Conservation (phyloP, 257 asterid species). For the Lavandula angustifolia region DNA sequence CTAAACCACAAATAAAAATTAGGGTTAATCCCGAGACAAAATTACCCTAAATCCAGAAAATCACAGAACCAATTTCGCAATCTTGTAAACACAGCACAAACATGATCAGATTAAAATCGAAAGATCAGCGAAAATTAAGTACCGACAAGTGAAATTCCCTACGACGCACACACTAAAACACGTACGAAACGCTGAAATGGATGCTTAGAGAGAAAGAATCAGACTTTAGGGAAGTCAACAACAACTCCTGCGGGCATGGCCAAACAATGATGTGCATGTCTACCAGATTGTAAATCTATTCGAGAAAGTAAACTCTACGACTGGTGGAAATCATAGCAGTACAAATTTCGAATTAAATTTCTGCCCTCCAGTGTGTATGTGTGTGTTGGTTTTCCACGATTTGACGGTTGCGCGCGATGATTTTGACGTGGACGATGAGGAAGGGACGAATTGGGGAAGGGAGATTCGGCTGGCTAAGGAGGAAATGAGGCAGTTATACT, state of each 20-base stretch:
- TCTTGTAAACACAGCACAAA: background rate
- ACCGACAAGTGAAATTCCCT: conserved; percentile 19
- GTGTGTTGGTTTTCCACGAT: conserved; percentile 24
- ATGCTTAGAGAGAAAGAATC: conserved; percentile 16
- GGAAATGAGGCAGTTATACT: conserved; percentile 39
- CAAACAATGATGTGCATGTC: conserved; percentile 36
- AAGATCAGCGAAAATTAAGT: conserved; percentile 3
- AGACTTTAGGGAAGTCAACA: conserved; percentile 24
- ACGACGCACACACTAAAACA: conserved; percentile 2
- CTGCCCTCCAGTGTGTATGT: background rate
- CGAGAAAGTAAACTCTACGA: conserved; percentile 9
- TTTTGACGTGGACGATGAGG: conserved; percentile 30
- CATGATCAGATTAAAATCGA: background rate
- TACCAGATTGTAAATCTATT: conserved; percentile 23
- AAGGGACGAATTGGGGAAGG: conserved; percentile 11
- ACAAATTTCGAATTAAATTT: conserved; percentile 8
- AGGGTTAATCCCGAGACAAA: conserved; percentile 7
- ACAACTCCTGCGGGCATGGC: conserved; percentile 30
- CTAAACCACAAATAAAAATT: conserved; percentile 10
- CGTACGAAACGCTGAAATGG: background rate
- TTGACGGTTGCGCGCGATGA: conserved; percentile 24
- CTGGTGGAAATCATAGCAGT: conserved; percentile 1
- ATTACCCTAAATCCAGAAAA: conserved; percentile 21
- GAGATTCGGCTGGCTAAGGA: conserved; percentile 32
- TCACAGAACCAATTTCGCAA: conserved; percentile 1